These are phyloP conservation scores for Eucalyptus pauciflora DNA, from an alignment of 345 rosid species.

Conservation along the genomic window DNA sequence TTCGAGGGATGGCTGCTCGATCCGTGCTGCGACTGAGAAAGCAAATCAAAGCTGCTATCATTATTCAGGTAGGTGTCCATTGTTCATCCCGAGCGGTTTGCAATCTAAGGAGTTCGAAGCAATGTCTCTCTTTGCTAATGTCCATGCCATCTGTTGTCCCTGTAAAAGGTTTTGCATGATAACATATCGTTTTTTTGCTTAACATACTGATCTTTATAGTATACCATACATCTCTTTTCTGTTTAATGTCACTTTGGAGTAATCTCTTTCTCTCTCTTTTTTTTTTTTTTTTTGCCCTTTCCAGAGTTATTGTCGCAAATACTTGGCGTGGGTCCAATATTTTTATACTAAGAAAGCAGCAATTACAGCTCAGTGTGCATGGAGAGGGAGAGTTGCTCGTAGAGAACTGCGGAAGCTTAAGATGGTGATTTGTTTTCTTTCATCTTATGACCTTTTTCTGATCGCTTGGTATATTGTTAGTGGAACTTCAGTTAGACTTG, in stretches of 20 bases:
- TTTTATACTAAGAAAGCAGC: slow-evolving; percentile 65
- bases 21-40: slow-evolving; percentile 65
- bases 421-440: slow-evolving; percentile 48
- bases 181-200: neutral
- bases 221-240: neutral
- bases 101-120: neutral
- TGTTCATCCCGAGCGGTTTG: neutral
- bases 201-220: neutral
- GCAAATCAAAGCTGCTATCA: slow-evolving; percentile 63
- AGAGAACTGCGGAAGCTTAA: slow-evolving; percentile 82
- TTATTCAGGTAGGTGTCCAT: slow-evolving; percentile 50
- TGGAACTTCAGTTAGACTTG: neutral
- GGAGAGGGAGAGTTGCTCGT: slow-evolving; percentile 94
- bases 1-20: slow-evolving; percentile 93
- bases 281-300: neutral
- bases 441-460: neutral
- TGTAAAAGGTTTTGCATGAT: neutral
- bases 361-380: slow-evolving; percentile 76
- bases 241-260: neutral
- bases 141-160: neutral
- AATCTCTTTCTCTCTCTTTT: neutral
- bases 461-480: neutral
- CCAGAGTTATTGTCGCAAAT: slow-evolving; percentile 73
- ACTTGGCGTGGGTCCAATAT: slow-evolving; percentile 50
- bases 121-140: neutral